Conservation (phyloP, 352 stramenopile genomes). For the Phytopythium cucurbitacearum region DNA sequence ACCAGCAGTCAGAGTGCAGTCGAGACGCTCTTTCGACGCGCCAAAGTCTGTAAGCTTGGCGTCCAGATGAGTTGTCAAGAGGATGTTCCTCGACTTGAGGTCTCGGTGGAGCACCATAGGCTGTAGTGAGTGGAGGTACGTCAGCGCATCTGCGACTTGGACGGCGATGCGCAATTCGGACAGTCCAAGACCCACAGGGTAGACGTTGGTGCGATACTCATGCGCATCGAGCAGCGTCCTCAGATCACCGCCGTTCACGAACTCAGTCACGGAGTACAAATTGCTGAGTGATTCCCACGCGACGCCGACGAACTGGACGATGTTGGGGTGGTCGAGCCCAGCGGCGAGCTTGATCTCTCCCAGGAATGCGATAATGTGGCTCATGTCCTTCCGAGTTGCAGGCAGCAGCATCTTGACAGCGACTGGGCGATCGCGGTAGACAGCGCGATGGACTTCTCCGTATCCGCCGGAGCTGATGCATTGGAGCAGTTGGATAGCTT, state of each 20-base stretch:
- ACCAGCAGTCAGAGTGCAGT: slow-evolving; percentile 27
- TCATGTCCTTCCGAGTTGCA: neutral
- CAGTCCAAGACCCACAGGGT: slow-evolving; percentile 20
- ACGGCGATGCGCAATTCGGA: slow-evolving; percentile 28
- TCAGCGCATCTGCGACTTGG: slow-evolving; percentile 27
- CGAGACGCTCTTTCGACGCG: slow-evolving; percentile 23
- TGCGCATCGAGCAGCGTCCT: slow-evolving; percentile 24
- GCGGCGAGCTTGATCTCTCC: slow-evolving; percentile 44
- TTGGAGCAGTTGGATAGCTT: no score
- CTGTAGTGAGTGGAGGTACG: slow-evolving; percentile 43
- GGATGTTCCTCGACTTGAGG: slow-evolving; percentile 52
- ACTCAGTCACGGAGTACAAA: slow-evolving; percentile 34
- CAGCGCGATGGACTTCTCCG: slow-evolving; percentile 26
- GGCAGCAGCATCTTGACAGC: slow-evolving; percentile 22
- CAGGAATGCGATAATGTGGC: slow-evolving; percentile 3
- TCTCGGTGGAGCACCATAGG: slow-evolving; percentile 35
- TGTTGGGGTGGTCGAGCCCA: slow-evolving; percentile 27
- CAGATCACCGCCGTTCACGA: slow-evolving; percentile 40
- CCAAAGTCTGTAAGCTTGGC: slow-evolving; percentile 52
- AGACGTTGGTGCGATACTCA: slow-evolving; percentile 15
- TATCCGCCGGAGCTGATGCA: slow-evolving; percentile 19
- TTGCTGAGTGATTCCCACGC: slow-evolving; percentile 45
- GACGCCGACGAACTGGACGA: slow-evolving; percentile 44
- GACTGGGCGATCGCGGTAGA: slow-evolving; percentile 19
- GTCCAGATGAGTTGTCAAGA: slow-evolving; percentile 18